These are phyloP conservation scores for Macrolepiota dolichaula DNA, from an alignment of 768 basidiomycete species.

Conservation along the genomic window DNA sequence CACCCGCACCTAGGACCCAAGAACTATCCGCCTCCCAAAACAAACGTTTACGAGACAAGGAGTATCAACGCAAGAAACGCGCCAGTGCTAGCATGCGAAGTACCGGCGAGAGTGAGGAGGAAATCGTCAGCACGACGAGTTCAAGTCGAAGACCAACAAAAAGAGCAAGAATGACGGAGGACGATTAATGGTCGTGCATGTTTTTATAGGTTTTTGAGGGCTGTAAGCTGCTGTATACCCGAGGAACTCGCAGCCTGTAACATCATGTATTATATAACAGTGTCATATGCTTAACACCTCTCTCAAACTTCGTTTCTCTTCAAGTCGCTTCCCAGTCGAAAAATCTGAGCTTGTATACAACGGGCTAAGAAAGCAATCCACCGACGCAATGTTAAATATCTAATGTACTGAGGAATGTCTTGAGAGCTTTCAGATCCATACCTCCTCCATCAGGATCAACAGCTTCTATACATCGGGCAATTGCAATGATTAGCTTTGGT, in stretches of 20 bases:
- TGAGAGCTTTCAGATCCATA: slow-evolving; percentile 50
- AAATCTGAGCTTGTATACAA: neutral
- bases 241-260: neutral
- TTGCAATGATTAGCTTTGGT: slow-evolving; percentile 67
- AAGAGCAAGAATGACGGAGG: slow-evolving; percentile 62
- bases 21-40: slow-evolving; percentile 70
- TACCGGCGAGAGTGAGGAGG: slow-evolving; percentile 75
- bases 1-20: slow-evolving; percentile 65
- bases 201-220: neutral
- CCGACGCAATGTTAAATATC: slow-evolving; percentile 29
- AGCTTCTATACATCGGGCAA: slow-evolving; percentile 76
- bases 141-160: slow-evolving; percentile 62
- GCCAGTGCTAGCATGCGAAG: slow-evolving; percentile 62
- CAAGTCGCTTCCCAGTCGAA: too few species aligned
- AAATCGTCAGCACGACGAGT: slow-evolving; percentile 43
- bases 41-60: slow-evolving; percentile 75
- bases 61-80: slow-evolving; percentile 78
- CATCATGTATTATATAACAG: slow-evolving; percentile 1
- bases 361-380: neutral
- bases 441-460: slow-evolving; percentile 74
- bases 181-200: slow-evolving; percentile 42
- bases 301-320: too few species aligned
- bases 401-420: slow-evolving; percentile 47
- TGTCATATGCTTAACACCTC: slow-evolving; percentile 7
- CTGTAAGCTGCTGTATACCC: neutral